These are phyloP conservation scores for Inga leiocalycina DNA, from an alignment of 306 rosid species.

Conservation along the genomic window DNA sequence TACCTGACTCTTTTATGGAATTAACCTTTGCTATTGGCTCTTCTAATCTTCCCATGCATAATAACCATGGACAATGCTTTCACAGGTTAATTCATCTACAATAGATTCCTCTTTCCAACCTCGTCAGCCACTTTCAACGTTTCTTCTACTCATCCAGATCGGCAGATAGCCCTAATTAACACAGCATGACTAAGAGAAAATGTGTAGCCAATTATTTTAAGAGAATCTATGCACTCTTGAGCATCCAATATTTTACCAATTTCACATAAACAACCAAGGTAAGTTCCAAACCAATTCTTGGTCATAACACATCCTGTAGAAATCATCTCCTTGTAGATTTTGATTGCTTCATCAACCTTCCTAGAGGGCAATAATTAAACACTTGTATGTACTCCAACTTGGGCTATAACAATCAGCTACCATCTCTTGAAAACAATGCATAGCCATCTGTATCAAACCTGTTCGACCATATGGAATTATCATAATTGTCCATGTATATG, in stretches of 20 bases:
- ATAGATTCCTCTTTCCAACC: constrained; percentile 43
- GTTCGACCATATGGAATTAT: constrained; percentile 84
- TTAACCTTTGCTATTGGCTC: constrained; percentile 71
- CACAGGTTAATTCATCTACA: constrained; percentile 63
- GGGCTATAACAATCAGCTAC: constrained; percentile 60
- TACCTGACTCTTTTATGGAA: constrained; percentile 67
- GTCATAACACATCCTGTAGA: constrained; percentile 53
- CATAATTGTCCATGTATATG: constrained; percentile 93
- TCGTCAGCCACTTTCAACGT: constrained; percentile 58
- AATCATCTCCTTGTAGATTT: constrained; percentile 64
- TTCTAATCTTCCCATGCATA: constrained; percentile 57
- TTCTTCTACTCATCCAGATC: constrained; percentile 71
- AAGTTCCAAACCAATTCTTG: constrained; percentile 71
- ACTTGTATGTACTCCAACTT: constrained; percentile 73
- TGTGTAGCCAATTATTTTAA: constrained; percentile 55
- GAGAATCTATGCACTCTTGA: constrained; percentile 62
- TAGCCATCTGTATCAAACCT: constrained; percentile 80
- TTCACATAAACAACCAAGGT: constrained; percentile 77
- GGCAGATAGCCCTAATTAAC: constrained; percentile 73
- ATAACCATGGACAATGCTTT: constrained; percentile 83
- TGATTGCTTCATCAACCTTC: constrained; percentile 72
- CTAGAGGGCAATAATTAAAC: constrained; percentile 72
- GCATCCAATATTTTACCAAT: constrained; percentile 62
- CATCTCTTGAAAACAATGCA: constrained; percentile 70
- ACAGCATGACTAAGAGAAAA: constrained; percentile 60